Conservation (phyloP, 2,329 filamentous ascomycete species). For the Fusarium nygamai region DNA sequence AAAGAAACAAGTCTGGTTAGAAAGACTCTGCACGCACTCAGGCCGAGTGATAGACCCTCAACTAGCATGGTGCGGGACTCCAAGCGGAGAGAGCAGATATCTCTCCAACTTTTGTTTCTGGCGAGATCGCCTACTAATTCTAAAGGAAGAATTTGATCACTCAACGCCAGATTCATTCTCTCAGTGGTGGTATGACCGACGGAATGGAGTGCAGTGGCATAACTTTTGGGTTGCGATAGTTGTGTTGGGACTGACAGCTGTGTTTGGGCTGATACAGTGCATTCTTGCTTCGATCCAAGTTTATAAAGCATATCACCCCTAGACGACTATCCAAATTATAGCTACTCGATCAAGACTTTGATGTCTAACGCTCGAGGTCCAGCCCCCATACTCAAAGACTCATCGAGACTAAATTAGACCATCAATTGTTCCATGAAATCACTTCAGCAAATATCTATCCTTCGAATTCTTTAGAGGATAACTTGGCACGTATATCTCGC, state of each 20-base stretch:
- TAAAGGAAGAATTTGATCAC: background rate
- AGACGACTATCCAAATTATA: background rate
- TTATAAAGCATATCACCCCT: background rate
- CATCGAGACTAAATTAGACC: too few species aligned
- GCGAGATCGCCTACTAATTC: fast-evolving
- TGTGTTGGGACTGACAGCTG: background rate
- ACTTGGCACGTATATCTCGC: too few species aligned
- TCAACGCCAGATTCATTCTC: fast-evolving
- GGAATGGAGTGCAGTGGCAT: background rate
- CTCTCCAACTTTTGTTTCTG: background rate
- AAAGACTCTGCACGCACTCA: background rate
- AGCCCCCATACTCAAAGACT: too few species aligned
- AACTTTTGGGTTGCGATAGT: background rate
- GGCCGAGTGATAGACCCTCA: fast-evolving
- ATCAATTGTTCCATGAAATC: too few species aligned
- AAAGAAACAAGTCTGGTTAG: background rate
- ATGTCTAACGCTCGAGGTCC: background rate
- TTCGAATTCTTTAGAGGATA: too few species aligned
- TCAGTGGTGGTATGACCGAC: background rate
- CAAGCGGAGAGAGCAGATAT: background rate
- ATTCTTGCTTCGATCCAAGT: background rate
- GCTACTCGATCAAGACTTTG: fast-evolving
- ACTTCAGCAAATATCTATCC: too few species aligned
- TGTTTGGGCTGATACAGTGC: background rate
- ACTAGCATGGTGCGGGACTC: background rate